phyloP scores from a whole-genome alignment of 2,329 filamentous ascomycete genomes.

The Blumeria hordei region DNA sequence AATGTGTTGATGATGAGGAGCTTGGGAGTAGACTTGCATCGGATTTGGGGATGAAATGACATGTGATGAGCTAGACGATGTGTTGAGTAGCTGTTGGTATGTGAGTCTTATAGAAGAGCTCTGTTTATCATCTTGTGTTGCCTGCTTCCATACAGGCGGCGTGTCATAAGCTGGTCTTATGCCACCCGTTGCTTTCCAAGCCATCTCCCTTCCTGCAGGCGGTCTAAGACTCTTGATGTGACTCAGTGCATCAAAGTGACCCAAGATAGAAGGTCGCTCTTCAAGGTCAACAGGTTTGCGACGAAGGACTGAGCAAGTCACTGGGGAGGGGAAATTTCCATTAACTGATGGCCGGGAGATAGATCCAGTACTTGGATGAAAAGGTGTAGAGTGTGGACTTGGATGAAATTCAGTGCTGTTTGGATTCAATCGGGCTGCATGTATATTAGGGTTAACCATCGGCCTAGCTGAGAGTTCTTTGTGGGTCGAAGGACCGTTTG shows the following conservation, averaged over 20 bases:
- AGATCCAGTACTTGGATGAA: slow-evolving; percentile 41
- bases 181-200: slow-evolving; percentile 53
- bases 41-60: slow-evolving; percentile 45
- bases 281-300: slow-evolving; percentile 43
- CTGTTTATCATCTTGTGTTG: slow-evolving; percentile 43
- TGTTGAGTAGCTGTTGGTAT: slow-evolving; percentile 62
- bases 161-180: slow-evolving; percentile 70
- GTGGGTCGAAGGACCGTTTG: slow-evolving; percentile 44
- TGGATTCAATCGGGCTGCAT: slow-evolving; percentile 34
- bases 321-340: slow-evolving; percentile 16
- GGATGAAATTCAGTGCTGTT: slow-evolving; percentile 63
- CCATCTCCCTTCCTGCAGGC: slow-evolving; percentile 25
- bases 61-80: slow-evolving; percentile 27
- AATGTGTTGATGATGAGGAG: slow-evolving; percentile 64
- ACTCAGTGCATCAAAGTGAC: slow-evolving; percentile 37
- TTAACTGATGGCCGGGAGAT: slow-evolving; percentile 37
- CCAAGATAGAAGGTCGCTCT: slow-evolving; percentile 27
- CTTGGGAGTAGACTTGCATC: slow-evolving; percentile 42
- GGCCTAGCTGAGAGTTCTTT: slow-evolving; percentile 29
- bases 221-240: slow-evolving; percentile 29
- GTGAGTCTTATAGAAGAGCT: slow-evolving; percentile 40
- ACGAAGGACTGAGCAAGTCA: slow-evolving; percentile 29
- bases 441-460: slow-evolving; percentile 25
- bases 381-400: slow-evolving; percentile 54
- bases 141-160: slow-evolving; percentile 57